Conservation (phyloP, 2,329 filamentous ascomycete species). For the Neonectria coccinea region DNA sequence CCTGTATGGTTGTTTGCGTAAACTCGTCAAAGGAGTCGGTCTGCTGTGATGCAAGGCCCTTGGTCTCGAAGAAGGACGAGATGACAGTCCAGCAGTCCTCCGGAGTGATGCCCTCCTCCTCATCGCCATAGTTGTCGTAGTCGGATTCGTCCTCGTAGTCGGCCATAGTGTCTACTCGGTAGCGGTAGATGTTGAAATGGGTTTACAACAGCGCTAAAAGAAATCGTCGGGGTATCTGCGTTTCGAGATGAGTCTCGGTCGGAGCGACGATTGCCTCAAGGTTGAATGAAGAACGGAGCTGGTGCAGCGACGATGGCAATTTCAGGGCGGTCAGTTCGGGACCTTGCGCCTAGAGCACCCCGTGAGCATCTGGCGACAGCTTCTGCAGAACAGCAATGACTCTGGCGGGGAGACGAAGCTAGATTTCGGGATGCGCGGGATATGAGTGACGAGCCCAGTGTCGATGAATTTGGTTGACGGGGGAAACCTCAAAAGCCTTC, state of each 20-base stretch:
- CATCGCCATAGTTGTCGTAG: slow-evolving; percentile 78
- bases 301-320: slow-evolving; percentile 39
- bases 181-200: slow-evolving; percentile 5
- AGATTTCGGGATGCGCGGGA: slow-evolving; percentile 36
- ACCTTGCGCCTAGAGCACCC: slow-evolving; percentile 50
- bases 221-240: background rate
- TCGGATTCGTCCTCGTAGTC: slow-evolving; percentile 69
- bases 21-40: slow-evolving; percentile 99
- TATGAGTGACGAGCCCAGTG: slow-evolving; percentile 34
- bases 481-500: slow-evolving; percentile 37
- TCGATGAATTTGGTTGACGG: slow-evolving; percentile 45
- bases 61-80: slow-evolving; percentile 94
- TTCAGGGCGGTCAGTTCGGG: slow-evolving; percentile 48
- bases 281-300: slow-evolving; percentile 36
- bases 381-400: slow-evolving; percentile 37
- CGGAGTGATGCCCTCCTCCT: slow-evolving; percentile 81
- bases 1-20: slow-evolving; percentile 91
- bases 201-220: slow-evolving; percentile 5
- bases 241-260: slow-evolving; percentile 25
- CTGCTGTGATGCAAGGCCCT: slow-evolving; percentile 96
- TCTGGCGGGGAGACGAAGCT: slow-evolving; percentile 32
- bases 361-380: slow-evolving; percentile 48
- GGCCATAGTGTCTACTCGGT: slow-evolving; percentile 57
- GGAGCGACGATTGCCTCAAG: slow-evolving; percentile 25
- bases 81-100: slow-evolving; percentile 99